Evolutionary conservation across 2,329 filamentous ascomycete species (phyloP), one percentile per base, ranked within the genome.

Genomic region (Venturiaceae sp.): DNA sequence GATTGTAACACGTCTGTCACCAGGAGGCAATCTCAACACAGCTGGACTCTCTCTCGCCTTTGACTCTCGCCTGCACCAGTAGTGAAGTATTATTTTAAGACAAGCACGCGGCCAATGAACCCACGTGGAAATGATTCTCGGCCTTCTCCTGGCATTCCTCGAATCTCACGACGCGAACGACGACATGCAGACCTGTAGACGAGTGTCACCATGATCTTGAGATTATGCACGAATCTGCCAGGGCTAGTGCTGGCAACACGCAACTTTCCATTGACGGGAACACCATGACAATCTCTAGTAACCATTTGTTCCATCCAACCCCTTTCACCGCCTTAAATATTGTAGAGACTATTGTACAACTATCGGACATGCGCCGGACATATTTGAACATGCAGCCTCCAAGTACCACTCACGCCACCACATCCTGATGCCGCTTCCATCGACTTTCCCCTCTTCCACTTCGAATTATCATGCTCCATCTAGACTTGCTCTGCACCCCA

Each of bases 401-500:
- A 50, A 30, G 3, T 3, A 30, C 23, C 13, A 30, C 16, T n/a
- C 11, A 50, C 23, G 5, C 26, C 26, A 50, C 44, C 23, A n/a
- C 44, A 30, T 30, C 44, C 16, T 30, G 44, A 26, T 5, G 23
- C 28, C 16, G 13, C 6, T 36, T 53, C 34, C 28, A 23, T 23
- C 30, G n/a, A n/a, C 21, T 5, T 23, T 21, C 23, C 7, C 30
- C 1, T 21, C 52, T 14, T 21, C 21, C 30, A 19, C 54, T 68
- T 77, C 26, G 28, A n/a, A n/a, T n/a, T n/a, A 13, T n/a, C 5
- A n/a, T 50, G 14, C 41, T 26, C 16, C 9, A 28, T 50, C 26
- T 50, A 80, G 39, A 80, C 76, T 66, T 80, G 77, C 64, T 80
- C 77, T 30, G 76, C 75, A 32, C 77, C 77, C 77, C 77, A 80